phyloP scores from a whole-genome alignment of 169 alveolate species.

The Plasmodium chabaudi region DNA sequence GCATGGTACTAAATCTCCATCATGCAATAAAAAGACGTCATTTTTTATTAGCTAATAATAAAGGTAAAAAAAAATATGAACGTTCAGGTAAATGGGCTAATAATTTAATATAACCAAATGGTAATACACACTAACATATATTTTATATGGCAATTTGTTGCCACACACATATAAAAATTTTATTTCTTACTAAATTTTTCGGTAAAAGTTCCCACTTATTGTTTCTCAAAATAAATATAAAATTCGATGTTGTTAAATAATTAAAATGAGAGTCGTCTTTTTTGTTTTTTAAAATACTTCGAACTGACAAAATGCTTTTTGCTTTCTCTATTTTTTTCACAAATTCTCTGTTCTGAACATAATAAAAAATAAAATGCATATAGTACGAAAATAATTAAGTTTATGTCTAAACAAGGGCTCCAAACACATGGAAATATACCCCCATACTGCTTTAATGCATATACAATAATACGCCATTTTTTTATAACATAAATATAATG shows the following conservation, averaged over 20 bases:
- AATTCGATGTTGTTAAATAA: constrained; percentile 35
- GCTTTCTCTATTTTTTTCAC: constrained; percentile 52
- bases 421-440: background rate
- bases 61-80: background rate
- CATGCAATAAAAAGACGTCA: constrained; percentile 57
- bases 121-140: background rate
- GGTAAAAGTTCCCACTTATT: constrained; percentile 60
- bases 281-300: constrained; percentile 19
- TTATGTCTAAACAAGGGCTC: too few relatives aligned
- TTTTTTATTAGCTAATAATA: constrained; percentile 44
- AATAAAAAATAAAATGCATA: background rate
- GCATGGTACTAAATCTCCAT: constrained; percentile 63
- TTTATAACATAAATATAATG: too few relatives aligned
- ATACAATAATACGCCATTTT: background rate
- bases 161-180: background rate
- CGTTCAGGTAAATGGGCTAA: background rate
- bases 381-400: background rate
- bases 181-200: constrained; percentile 29
- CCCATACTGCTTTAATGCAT: background rate
- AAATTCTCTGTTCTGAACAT: constrained; percentile 26
- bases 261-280: constrained; percentile 45
- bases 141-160: background rate
- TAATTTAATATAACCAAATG: background rate
- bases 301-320: constrained; percentile 15
- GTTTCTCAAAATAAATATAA: constrained; percentile 49